Percentiles rank a stretch among this genome's conserved stretches.
Evolutionary conservation across 441 rosid species (phyloP).

Genomic region (Gossypium aridum): DNA sequence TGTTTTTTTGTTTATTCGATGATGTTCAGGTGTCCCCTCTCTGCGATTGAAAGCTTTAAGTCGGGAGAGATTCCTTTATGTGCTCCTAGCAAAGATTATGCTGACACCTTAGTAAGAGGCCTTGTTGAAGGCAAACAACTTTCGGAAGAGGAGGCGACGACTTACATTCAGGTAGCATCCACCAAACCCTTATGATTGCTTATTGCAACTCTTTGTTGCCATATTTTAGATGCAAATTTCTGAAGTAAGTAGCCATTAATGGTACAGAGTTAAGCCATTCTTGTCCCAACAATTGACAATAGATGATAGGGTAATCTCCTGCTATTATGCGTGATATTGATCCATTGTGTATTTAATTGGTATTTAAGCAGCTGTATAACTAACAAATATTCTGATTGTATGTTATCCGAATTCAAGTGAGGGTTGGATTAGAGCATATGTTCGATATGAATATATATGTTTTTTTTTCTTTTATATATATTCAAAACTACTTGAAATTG

Average conservation of each 20-base stretch:
- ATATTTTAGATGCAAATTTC: neutral
- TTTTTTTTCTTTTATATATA: neutral
- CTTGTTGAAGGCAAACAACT: conserved; percentile 77
- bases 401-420: neutral
- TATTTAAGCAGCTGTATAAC: neutral
- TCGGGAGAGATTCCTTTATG: conserved; percentile 41
- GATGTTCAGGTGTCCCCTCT: conserved; percentile 46
- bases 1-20: neutral
- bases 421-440: neutral
- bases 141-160: conserved; percentile 47
- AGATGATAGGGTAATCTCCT: neutral
- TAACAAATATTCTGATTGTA: neutral
- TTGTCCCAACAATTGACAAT: neutral
- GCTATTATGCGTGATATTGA: neutral
- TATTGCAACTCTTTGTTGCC: neutral
- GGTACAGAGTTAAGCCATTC: neutral
- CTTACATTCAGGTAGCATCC: conserved; percentile 58
- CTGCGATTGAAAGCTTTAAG: conserved; percentile 34
- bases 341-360: neutral
- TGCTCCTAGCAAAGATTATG: conserved; percentile 47
- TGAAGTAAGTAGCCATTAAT: neutral
- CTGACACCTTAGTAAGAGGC: conserved; percentile 45
- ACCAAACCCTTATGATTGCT: conserved; percentile 34
- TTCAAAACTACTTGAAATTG: too few relatives aligned
- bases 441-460: neutral